Conservation (phyloP, 2,329 filamentous ascomycete genomes). For the Zymoseptoria passerinii region DNA sequence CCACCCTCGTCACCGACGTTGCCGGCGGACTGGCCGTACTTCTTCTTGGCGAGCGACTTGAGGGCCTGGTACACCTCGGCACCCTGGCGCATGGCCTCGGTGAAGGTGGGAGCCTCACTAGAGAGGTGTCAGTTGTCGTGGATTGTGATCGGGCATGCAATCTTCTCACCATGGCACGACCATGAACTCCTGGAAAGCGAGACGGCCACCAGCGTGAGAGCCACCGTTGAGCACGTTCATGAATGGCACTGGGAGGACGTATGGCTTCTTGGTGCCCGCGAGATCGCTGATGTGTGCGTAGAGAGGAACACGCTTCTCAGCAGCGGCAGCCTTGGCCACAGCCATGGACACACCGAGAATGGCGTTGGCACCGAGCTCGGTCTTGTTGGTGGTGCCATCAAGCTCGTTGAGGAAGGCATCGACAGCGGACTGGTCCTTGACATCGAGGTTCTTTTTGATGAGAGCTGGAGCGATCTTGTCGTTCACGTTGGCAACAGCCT, state of each 20-base stretch:
- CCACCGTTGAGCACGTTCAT: slow-evolving; percentile 58
- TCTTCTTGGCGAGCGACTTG: slow-evolving; percentile 96
- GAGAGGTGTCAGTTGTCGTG: slow-evolving; percentile 45
- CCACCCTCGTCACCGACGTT: slow-evolving; percentile 99
- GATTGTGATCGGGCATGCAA: slow-evolving; percentile 15
- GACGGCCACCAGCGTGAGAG: slow-evolving; percentile 92
- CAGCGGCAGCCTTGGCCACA: slow-evolving; percentile 49
- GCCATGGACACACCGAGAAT: slow-evolving; percentile 55
- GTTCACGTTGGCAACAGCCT: slow-evolving; percentile 49
- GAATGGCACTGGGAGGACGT: slow-evolving; percentile 50
- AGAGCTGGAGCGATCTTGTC: slow-evolving; percentile 47
- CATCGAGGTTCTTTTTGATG: slow-evolving; percentile 46
- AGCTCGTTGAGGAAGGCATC: slow-evolving; percentile 47
- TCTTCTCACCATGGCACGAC: slow-evolving; percentile 41
- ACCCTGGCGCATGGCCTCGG: slow-evolving; percentile 92
- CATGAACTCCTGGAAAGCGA: slow-evolving; percentile 54
- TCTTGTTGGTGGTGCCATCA: slow-evolving; percentile 53
- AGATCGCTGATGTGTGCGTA: slow-evolving; percentile 51
- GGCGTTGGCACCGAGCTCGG: slow-evolving; percentile 51
- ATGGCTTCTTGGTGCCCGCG: slow-evolving; percentile 45
- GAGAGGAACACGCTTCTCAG: slow-evolving; percentile 47
- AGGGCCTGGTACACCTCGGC: slow-evolving; percentile 97
- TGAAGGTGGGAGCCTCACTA: slow-evolving; percentile 67
- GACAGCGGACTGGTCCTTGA: slow-evolving; percentile 48
- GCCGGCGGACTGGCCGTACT: slow-evolving; percentile 96